A percentile compares a stretch with the other conserved stretches of the same genome.
phyloP scores from a whole-genome alignment of 495 filamentous ascomycete genomes.

The Xylaria palmicola region DNA sequence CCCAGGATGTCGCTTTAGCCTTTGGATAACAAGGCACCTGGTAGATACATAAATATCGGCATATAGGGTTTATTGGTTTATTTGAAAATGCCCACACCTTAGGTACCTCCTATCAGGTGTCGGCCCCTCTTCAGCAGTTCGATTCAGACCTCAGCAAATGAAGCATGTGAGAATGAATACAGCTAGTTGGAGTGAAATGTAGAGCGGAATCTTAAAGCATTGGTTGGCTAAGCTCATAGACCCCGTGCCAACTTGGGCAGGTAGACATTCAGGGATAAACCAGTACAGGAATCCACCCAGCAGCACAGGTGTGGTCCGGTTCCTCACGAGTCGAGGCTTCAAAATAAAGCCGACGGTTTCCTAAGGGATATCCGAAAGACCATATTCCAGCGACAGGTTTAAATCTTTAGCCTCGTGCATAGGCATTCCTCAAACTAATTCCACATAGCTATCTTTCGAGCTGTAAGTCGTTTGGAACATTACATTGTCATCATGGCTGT shows the following conservation, averaged over 20 bases:
- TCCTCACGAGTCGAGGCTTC: no score
- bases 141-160: no score
- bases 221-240: not conserved
- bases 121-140: no score
- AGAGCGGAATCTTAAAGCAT: no score
- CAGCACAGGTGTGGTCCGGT: not conserved
- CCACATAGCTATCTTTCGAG: not conserved
- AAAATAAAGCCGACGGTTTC: conserved; percentile 16
- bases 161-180: no score
- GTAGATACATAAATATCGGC: no score
- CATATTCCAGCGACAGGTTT: not conserved
- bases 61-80: no score
- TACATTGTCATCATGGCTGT: conserved; percentile 36
- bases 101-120: no score
- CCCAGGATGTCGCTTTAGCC: no score
- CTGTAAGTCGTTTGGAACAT: not conserved
- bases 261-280: not conserved
- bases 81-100: no score
- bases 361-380: not conserved
- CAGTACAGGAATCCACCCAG: conserved; percentile 3
- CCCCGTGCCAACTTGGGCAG: not conserved
- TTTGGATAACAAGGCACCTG: no score
- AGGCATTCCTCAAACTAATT: not conserved
- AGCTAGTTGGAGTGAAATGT: no score
- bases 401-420: not conserved